Evolutionary conservation across 2,329 filamentous ascomycete species (phyloP).

Genomic region (Tolypocladium amazonense): DNA sequence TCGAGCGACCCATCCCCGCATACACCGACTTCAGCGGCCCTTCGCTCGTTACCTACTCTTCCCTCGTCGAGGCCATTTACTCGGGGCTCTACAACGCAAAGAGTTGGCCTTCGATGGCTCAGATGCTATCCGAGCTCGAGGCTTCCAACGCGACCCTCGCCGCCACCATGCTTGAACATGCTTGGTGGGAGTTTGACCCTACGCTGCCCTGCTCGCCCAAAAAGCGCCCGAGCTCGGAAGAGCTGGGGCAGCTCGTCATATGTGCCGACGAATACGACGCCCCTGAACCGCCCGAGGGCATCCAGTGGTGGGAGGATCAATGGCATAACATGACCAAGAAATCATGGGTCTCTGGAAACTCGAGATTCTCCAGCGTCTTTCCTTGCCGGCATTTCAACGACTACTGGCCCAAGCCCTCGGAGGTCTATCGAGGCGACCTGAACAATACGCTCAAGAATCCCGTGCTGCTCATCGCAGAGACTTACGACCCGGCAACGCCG

Average conservation of each 20-base stretch:
- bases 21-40: constrained; percentile 29
- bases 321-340: constrained; percentile 35
- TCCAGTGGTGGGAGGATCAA: constrained; percentile 33
- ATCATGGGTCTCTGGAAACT: constrained; percentile 36
- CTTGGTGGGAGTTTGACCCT: constrained; percentile 31
- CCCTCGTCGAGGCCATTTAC: constrained; percentile 28
- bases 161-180: constrained; percentile 23
- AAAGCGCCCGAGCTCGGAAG: constrained; percentile 21
- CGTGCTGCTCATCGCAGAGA: constrained; percentile 35
- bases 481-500: constrained; percentile 39
- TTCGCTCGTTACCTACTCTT: constrained; percentile 34
- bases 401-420: constrained; percentile 34
- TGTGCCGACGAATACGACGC: constrained; percentile 36
- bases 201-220: constrained; percentile 16
- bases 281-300: constrained; percentile 21
- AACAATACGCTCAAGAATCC: constrained; percentile 32
- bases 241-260: constrained; percentile 30
- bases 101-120: constrained; percentile 30
- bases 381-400: constrained; percentile 33
- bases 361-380: constrained; percentile 32
- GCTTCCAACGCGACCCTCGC: constrained; percentile 32
- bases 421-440: constrained; percentile 35
- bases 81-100: constrained; percentile 29
- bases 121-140: constrained; percentile 32
- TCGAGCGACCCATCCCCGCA: constrained; percentile 24